Percentiles rank a stretch among this genome's conserved stretches.
phyloP scores from a whole-genome alignment of 2,329 filamentous ascomycete genomes.

The Waltergamsia citrina region DNA sequence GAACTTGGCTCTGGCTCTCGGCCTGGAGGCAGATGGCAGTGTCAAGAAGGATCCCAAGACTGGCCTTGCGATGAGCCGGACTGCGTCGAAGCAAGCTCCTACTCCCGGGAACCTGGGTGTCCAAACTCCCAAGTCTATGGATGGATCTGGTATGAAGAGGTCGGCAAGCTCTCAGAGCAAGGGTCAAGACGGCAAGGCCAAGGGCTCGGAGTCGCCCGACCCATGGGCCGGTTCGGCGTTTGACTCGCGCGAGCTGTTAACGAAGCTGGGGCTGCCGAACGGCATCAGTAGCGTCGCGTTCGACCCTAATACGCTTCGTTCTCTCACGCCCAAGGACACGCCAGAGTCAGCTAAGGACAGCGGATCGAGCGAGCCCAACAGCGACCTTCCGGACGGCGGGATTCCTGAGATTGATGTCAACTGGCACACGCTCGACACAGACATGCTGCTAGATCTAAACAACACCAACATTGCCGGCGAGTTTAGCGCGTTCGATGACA shows the following conservation, averaged over 20 bases:
- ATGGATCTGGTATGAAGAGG: constrained; percentile 35
- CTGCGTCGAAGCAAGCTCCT: constrained; percentile 37
- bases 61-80: constrained; percentile 27
- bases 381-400: constrained; percentile 48
- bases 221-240: constrained; percentile 35
- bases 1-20: constrained; percentile 36
- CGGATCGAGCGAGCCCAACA: constrained; percentile 49
- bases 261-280: constrained; percentile 21
- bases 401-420: constrained; percentile 42
- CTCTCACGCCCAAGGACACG: constrained; percentile 52
- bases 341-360: constrained; percentile 55
- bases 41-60: constrained; percentile 20
- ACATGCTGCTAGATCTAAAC: constrained; percentile 32
- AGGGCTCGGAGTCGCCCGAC: constrained; percentile 15
- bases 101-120: constrained; percentile 31
- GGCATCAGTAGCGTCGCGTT: constrained; percentile 34
- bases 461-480: constrained; percentile 15
- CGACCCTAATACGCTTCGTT: constrained; percentile 43
- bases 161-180: constrained; percentile 36
- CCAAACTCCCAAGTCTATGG: constrained; percentile 42
- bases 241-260: constrained; percentile 34
- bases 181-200: constrained; percentile 16
- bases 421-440: constrained; percentile 40
- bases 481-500: neutral
- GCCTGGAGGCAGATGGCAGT: constrained; percentile 41